A percentile compares a stretch with the other conserved stretches of the same genome.
phyloP scores from a whole-genome alignment of 805 yeast species.

The Torulaspora quercuum region DNA sequence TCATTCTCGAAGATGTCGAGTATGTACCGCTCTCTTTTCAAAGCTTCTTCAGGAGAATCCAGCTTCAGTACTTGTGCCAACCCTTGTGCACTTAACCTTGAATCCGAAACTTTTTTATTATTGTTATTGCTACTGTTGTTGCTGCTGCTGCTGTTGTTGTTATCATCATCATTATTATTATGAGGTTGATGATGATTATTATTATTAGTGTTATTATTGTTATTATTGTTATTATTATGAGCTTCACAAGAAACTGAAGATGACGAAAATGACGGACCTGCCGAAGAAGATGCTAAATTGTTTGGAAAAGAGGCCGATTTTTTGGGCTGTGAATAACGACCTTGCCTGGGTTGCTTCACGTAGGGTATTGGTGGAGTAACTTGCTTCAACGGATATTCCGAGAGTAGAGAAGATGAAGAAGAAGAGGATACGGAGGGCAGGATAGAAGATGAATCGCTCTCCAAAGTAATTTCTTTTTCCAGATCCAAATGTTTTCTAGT shows the following conservation, averaged over 20 bases:
- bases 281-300: conserved; percentile 6
- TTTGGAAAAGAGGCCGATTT: conserved; percentile 6
- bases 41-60: conserved; percentile 51
- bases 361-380: conserved; percentile 1
- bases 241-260: too few species aligned
- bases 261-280: conserved; percentile 12
- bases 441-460: not conserved
- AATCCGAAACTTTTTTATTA: conserved; percentile 40
- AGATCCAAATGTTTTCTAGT: conserved; percentile 3
- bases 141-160: not conserved
- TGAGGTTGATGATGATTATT: too few species aligned
- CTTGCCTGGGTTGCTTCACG: conserved; percentile 16
- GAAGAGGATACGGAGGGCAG: conserved; percentile 2
- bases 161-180: too few species aligned
- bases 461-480: conserved; percentile 3
- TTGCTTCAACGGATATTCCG: conserved; percentile 1
- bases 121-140: conserved; percentile 3
- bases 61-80: conserved; percentile 51
- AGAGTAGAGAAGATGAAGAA: conserved; percentile 2
- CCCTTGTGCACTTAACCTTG: conserved; percentile 56
- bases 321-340: conserved; percentile 11
- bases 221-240: too few species aligned
- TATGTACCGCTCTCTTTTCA: conserved; percentile 51
- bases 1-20: conserved; percentile 51
- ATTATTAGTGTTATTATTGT: too few species aligned